Evolutionary conservation across 805 yeast species (phyloP), one percentile per base, ranked within the genome.

Genomic region (Dipodascus geniculatus): DNA sequence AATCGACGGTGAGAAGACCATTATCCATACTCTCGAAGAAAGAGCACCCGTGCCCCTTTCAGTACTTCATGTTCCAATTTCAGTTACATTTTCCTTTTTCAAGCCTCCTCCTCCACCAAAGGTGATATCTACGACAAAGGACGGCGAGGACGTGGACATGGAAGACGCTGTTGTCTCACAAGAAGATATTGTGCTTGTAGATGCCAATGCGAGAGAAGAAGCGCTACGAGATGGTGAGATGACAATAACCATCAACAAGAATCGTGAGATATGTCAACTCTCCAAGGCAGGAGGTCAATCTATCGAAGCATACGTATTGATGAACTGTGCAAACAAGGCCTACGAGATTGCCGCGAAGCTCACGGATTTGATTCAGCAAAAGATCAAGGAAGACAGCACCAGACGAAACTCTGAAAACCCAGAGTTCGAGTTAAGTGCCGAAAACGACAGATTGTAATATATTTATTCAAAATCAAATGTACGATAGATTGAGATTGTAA

Each of bases 221-320:
- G 67, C 75, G 17, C 68, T 88, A 20, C 75, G 91, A 56, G 83
- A 82, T 49, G 96, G 97, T 22, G 78, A 80, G 1, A 73, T 91
- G 68, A 87, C 95, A 1, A 80, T 93, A 31, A 88, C 99, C 0
- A 69, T 90, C 54, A 93, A 93, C 66, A 87, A 85, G 60, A 91
- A 91, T 65, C 78, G 91, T 59, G 99, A 93, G 63, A 73, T 93
- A 4, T 90, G 96, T 50, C 99, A 93, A 65, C 75, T 93, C 24
- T 77, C 85, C 48, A 93, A 91, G 64, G 86, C 89, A 31, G 99
- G 98, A 51, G 97, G 96, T 0, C 71, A 86, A 49, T 86, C 90
- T 3, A 79, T 91, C 58, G 90, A 87, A 62, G 87, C 93, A 0
- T 63, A 76, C 38, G 71, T 77, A 23, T 69, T 91, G 51, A 72